These are phyloP conservation scores for Metschnikowia koreensis DNA, from an alignment of 805 yeast genomes.

Conservation along the genomic window DNA sequence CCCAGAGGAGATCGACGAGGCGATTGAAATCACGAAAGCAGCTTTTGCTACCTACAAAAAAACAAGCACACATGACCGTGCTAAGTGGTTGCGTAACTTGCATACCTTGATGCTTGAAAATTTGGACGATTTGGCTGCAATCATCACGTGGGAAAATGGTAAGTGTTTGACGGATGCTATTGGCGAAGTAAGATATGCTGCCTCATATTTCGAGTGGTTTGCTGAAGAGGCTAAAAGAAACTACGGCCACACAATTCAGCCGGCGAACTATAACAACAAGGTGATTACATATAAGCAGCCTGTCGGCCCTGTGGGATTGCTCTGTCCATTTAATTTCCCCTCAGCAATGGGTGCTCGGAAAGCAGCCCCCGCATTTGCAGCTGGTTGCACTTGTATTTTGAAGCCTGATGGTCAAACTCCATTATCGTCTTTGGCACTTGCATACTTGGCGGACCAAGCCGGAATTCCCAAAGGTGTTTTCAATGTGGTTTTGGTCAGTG, in stretches of 20 bases:
- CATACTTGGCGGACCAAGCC: slow-evolving; percentile 52
- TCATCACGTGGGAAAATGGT: slow-evolving; percentile 61
- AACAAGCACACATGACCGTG: slow-evolving; percentile 49
- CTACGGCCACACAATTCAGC: slow-evolving; percentile 58
- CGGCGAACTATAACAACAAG: slow-evolving; percentile 49
- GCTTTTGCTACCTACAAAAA: slow-evolving; percentile 47
- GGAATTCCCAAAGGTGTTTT: slow-evolving; percentile 60
- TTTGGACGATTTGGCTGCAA: slow-evolving; percentile 53
- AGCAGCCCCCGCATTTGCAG: slow-evolving; percentile 64
- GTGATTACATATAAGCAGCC: slow-evolving; percentile 57
- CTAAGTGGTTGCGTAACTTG: slow-evolving; percentile 50
- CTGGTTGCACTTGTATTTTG: slow-evolving; percentile 58
- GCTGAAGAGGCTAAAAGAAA: slow-evolving; percentile 56
- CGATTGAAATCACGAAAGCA: slow-evolving; percentile 47
- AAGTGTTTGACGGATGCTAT: slow-evolving; percentile 52
- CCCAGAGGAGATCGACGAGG: slow-evolving; percentile 41
- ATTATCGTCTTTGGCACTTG: slow-evolving; percentile 56
- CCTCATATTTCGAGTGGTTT: slow-evolving; percentile 47
- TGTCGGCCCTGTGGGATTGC: slow-evolving; percentile 61
- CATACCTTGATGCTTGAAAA: slow-evolving; percentile 53
- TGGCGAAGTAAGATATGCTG: slow-evolving; percentile 59
- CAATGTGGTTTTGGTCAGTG: slow-evolving; percentile 49
- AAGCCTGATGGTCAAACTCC: slow-evolving; percentile 67
- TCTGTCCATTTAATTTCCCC: slow-evolving; percentile 70
- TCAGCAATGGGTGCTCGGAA: slow-evolving; percentile 66